Evolutionary conservation across 1,284 basidiomycete genomes (phyloP).

Genomic region (Laetiporus sulphureus): DNA sequence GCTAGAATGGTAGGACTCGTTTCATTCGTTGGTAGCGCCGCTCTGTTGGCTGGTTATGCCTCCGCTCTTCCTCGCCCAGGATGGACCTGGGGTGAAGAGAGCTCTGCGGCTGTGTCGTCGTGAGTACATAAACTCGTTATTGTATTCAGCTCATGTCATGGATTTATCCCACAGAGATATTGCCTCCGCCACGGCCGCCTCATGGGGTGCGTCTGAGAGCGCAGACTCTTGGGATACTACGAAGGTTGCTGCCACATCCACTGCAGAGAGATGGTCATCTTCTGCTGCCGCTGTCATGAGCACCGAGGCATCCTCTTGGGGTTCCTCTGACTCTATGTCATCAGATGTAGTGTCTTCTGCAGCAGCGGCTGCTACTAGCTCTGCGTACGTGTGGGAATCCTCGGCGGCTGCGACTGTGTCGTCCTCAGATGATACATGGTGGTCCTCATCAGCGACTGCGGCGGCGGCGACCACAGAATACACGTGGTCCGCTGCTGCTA

Average conservation of each 20-base stretch:
- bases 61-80: constrained; percentile 43
- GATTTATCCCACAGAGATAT: background rate
- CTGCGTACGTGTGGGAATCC: too few relatives aligned
- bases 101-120: constrained; percentile 34
- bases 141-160: background rate
- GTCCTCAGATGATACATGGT: constrained; percentile 1
- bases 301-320: constrained; percentile 3
- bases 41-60: constrained; percentile 43
- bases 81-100: constrained; percentile 39
- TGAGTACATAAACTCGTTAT: constrained; percentile 9
- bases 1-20: constrained; percentile 49
- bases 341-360: constrained; percentile 3
- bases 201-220: constrained; percentile 2
- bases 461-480: background rate
- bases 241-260: constrained; percentile 2
- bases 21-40: constrained; percentile 44
- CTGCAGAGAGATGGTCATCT: background rate
- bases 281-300: background rate
- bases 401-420: too few relatives aligned
- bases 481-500: background rate
- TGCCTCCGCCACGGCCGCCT: background rate
- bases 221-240: constrained; percentile 3
- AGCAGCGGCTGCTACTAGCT: constrained; percentile 3
- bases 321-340: constrained; percentile 1
- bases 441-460: background rate